phyloP scores from a whole-genome alignment of 140 eudicot genomes.

The Cichorium intybus region DNA sequence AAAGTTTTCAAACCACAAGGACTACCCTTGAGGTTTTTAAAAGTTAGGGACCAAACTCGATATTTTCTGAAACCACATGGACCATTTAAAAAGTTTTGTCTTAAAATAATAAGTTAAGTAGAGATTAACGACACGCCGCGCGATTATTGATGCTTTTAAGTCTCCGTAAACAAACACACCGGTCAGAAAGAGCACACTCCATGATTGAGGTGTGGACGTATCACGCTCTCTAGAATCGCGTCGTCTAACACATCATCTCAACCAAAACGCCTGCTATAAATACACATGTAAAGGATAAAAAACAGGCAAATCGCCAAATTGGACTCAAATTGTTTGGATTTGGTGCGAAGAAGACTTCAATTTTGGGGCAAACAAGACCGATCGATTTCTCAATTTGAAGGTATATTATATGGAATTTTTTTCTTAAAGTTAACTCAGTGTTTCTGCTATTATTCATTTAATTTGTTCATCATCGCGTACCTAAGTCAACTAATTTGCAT shows the following conservation, averaged over 20 bases:
- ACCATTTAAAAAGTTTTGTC: too few relatives aligned
- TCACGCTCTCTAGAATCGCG: not conserved
- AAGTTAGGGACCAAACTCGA: too few relatives aligned
- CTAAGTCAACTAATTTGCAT: too few relatives aligned
- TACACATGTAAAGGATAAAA: too few relatives aligned
- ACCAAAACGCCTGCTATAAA: too few relatives aligned
- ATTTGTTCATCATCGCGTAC: too few relatives aligned
- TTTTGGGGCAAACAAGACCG: slow-evolving; percentile 7
- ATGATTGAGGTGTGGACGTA: not conserved
- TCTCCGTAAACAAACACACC: not conserved
- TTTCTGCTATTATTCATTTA: not conserved
- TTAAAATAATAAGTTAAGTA: too few relatives aligned
- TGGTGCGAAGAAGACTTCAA: slow-evolving; percentile 15
- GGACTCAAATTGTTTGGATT: not conserved
- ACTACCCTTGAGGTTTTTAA: too few relatives aligned
- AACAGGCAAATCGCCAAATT: slow-evolving; percentile 9
- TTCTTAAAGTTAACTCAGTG: not conserved
- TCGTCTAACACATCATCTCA: not conserved
- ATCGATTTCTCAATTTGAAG: slow-evolving; percentile 20
- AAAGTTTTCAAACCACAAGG: too few relatives aligned
- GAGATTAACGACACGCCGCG: too few relatives aligned
- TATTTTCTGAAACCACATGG: too few relatives aligned
- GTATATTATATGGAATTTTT: slow-evolving; percentile 7
- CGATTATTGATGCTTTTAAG: not conserved
- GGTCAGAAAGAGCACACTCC: not conserved